Conservation (phyloP, 345 rosid genomes). For the Ricinus communis region DNA sequence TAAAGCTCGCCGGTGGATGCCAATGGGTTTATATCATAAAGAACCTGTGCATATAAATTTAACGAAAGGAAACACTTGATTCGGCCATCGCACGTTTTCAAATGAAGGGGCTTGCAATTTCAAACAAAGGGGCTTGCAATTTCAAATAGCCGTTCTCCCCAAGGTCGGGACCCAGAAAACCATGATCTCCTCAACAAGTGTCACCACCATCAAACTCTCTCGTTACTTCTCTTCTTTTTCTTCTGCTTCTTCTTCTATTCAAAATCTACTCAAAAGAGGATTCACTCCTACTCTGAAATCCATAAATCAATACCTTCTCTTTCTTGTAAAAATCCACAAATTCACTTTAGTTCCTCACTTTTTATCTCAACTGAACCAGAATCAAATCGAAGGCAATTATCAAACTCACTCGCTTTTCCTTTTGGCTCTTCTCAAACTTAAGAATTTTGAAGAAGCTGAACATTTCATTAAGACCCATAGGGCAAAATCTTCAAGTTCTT, state of each 20-base stretch:
- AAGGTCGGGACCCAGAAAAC: neutral
- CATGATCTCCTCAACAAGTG: neutral
- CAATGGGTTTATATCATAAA: too few relatives aligned
- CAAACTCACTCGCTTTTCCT: slow-evolving; percentile 47
- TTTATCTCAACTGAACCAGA: slow-evolving; percentile 35
- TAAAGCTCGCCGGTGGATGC: too few relatives aligned
- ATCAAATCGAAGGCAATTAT: slow-evolving; percentile 32
- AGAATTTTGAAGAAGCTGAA: slow-evolving; percentile 60
- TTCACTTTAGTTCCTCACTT: slow-evolving; percentile 34
- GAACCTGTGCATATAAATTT: too few relatives aligned
- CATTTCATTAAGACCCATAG: slow-evolving; percentile 43
- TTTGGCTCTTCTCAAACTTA: slow-evolving; percentile 52
- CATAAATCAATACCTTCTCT: slow-evolving; percentile 42
- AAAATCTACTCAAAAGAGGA: slow-evolving; percentile 50
- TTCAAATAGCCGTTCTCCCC: neutral
- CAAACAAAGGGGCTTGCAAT: too few relatives aligned
- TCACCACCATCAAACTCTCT: slow-evolving; percentile 1
- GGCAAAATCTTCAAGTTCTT: slow-evolving; percentile 33
- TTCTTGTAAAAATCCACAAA: slow-evolving; percentile 36
- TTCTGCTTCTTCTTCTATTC: slow-evolving; percentile 24
- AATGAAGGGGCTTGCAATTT: too few relatives aligned
- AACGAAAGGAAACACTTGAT: too few relatives aligned
- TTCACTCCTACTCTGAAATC: slow-evolving; percentile 49
- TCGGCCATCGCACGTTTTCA: too few relatives aligned
- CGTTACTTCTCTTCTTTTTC: slow-evolving; percentile 24